Evolutionary conservation across 371 early-diverging fungal species (phyloP).

Genomic region (Mortierella sp.): DNA sequence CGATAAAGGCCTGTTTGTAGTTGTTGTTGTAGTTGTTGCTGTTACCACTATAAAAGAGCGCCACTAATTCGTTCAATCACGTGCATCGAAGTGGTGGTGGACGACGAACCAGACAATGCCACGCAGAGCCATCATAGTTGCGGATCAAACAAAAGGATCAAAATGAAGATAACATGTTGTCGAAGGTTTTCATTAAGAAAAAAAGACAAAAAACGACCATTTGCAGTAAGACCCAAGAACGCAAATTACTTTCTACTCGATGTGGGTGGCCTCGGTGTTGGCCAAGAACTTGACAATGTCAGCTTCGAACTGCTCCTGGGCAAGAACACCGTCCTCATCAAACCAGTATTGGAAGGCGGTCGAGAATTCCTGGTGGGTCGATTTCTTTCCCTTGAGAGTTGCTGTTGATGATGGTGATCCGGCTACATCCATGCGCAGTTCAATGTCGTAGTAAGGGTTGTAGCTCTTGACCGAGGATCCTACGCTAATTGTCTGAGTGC

Average conservation of each 20-base stretch:
- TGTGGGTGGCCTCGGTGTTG: constrained; percentile 53
- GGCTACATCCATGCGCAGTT: constrained; percentile 31
- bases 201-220: neutral
- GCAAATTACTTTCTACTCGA: constrained; percentile 23
- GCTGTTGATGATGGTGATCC: constrained; percentile 6
- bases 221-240: neutral
- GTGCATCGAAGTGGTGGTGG: neutral
- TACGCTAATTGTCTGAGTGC: constrained; percentile 36
- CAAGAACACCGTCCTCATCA: constrained; percentile 57
- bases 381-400: constrained; percentile 23
- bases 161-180: neutral
- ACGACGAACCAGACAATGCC: neutral
- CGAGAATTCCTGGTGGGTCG: constrained; percentile 48
- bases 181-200: neutral
- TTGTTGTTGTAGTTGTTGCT: no score
- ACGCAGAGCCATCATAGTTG: constrained; percentile 6
- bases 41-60: no score
- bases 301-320: constrained; percentile 48
- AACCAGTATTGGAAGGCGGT: constrained; percentile 54
- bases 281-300: constrained; percentile 47
- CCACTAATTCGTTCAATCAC: neutral
- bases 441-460: constrained; percentile 53
- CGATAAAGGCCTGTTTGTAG: no score
- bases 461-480: constrained; percentile 41
- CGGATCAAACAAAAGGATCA: neutral